phyloP scores from a whole-genome alignment of 2,329 filamentous ascomycete genomes.

The Pseudogymnoascus sp. region DNA sequence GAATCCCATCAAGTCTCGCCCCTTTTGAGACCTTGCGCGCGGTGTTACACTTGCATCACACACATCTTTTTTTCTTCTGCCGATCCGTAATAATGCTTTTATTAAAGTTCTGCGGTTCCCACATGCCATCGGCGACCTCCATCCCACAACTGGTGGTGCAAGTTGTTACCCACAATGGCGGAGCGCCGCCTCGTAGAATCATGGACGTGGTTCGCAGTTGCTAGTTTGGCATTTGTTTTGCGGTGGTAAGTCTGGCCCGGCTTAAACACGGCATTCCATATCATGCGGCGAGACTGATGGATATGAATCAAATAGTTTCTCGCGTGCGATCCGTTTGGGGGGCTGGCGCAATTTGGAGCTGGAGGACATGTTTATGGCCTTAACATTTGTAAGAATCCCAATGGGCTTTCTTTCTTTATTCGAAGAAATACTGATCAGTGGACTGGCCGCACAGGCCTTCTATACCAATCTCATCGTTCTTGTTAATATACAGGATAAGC shows the following conservation, averaged over 20 bases:
- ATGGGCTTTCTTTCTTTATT: not conserved
- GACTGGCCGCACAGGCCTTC: not conserved
- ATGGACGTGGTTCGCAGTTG: slow-evolving; percentile 40
- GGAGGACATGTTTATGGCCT: slow-evolving; percentile 50
- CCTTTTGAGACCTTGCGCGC: not conserved
- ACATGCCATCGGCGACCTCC: not conserved
- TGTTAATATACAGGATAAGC: not conserved
- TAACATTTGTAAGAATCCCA: slow-evolving; percentile 38
- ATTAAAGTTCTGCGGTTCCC: not conserved
- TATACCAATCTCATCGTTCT: not conserved
- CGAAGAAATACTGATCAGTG: not conserved
- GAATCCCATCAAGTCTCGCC: not conserved
- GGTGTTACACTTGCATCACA: not conserved
- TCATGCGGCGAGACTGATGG: slow-evolving; percentile 4
- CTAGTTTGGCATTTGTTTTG: slow-evolving; percentile 32
- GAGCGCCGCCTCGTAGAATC: slow-evolving; percentile 28
- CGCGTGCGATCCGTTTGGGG: slow-evolving; percentile 34
- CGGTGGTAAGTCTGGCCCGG: slow-evolving; percentile 32
- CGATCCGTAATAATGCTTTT: not conserved
- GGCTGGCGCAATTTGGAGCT: slow-evolving; percentile 43
- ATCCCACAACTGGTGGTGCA: not conserved
- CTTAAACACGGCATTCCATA: not conserved
- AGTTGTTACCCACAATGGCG: not conserved
- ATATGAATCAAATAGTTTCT: slow-evolving; percentile 21
- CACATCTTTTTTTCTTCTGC: not conserved